phyloP scores from a whole-genome alignment of 768 basidiomycete genomes.

The Crepidotus variabilis region DNA sequence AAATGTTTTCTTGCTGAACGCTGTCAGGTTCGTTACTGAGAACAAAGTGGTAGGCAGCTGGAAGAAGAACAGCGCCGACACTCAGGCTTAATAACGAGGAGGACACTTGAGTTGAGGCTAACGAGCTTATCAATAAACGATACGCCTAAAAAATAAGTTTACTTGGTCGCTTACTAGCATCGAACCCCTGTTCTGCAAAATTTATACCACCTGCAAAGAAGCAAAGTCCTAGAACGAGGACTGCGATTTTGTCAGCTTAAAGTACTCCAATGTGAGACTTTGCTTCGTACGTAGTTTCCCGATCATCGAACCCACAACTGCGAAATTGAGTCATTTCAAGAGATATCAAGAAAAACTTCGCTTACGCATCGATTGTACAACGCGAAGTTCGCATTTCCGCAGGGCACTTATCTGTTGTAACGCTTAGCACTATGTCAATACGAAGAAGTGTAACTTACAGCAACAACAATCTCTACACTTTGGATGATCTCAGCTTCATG shows the following conservation, averaged over 20 bases:
- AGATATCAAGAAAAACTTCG: conserved; percentile 8
- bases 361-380: conserved; percentile 80
- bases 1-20: conserved; percentile 43
- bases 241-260: conserved; percentile 28
- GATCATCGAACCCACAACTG: conserved; percentile 81
- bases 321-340: background rate
- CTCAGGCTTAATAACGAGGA: conserved; percentile 73
- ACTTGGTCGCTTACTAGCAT: conserved; percentile 49
- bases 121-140: background rate
- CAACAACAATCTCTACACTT: conserved; percentile 68
- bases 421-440: background rate
- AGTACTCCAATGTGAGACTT: conserved; percentile 14
- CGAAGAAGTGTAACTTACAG: conserved; percentile 41
- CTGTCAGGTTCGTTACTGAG: conserved; percentile 30
- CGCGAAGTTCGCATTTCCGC: conserved; percentile 72
- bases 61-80: conserved; percentile 75
- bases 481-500: background rate
- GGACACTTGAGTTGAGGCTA: conserved; percentile 71
- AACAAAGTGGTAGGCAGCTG: conserved; percentile 72
- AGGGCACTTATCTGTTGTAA: conserved; percentile 66
- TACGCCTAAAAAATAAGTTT: background rate
- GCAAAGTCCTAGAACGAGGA: conserved; percentile 82
- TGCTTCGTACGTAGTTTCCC: conserved; percentile 53
- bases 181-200: conserved; percentile 78
- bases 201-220: conserved; percentile 79